These are phyloP conservation scores for Bryoglossum gracile DNA, from an alignment of 495 filamentous ascomycete genomes.

Conservation along the genomic window DNA sequence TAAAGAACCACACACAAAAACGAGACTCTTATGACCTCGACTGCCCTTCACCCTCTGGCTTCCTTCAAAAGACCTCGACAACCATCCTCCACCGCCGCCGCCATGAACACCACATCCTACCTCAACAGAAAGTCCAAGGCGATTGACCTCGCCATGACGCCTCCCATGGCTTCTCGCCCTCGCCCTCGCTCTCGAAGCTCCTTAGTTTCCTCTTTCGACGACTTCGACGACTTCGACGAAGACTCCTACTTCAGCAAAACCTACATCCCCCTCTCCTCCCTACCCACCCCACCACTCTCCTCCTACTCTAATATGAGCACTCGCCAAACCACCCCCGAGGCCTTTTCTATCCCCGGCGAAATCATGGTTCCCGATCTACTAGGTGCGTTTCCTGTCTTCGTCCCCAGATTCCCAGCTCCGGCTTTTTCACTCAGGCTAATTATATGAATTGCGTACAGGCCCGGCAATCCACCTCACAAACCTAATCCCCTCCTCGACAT, in stretches of 20 bases:
- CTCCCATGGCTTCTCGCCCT: conserved; percentile 15
- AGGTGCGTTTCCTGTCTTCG: conserved; percentile 34
- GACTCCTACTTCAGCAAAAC: conserved; percentile 48
- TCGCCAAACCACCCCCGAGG: conserved; percentile 30
- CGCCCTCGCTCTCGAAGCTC: conserved; percentile 13
- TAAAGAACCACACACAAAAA: too few relatives aligned
- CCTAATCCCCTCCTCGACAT: conserved; percentile 45
- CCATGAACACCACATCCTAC: conserved; percentile 6
- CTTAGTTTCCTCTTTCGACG: conserved; percentile 18
- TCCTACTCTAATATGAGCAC: conserved; percentile 32
- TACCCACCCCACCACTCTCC: conserved; percentile 52
- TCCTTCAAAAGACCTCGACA: neutral
- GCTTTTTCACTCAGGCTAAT: conserved; percentile 12
- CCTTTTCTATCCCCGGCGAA: conserved; percentile 32
- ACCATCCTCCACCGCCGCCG: neutral
- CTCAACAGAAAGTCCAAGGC: neutral
- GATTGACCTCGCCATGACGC: conserved; percentile 7
- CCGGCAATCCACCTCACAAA: conserved; percentile 49
- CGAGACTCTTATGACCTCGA: neutral
- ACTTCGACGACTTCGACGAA: too few relatives aligned
- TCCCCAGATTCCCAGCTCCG: conserved; percentile 10
- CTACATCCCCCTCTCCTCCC: conserved; percentile 51
- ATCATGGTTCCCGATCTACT: conserved; percentile 35
- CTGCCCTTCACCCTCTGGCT: neutral
- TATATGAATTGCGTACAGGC: conserved; percentile 28